phyloP scores from a whole-genome alignment of 1,284 basidiomycete species.

The Tylopilus sp. region DNA sequence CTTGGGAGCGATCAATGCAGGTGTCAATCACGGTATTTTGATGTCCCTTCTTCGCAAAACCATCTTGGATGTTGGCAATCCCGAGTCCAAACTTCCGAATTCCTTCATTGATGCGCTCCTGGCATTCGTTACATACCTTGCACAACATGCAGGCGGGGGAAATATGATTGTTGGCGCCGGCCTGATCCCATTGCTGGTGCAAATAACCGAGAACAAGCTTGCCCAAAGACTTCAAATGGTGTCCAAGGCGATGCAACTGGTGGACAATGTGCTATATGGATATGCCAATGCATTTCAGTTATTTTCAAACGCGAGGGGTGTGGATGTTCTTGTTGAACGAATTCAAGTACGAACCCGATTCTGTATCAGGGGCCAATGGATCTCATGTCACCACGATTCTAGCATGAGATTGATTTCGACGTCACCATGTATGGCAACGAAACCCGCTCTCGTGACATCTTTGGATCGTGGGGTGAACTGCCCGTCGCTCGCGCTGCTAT shows the following conservation, averaged over 20 bases:
- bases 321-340: conserved; percentile 82
- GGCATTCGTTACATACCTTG: conserved; percentile 85
- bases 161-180: conserved; percentile 98
- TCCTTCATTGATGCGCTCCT: conserved; percentile 86
- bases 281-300: conserved; percentile 86
- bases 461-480: conserved; percentile 58
- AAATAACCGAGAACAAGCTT: conserved; percentile 78
- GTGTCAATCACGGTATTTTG: conserved; percentile 93
- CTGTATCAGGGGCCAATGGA: neutral
- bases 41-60: conserved; percentile 86
- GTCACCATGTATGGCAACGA: conserved; percentile 55
- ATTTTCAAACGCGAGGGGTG: conserved; percentile 83
- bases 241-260: conserved; percentile 87
- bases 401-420: conserved; percentile 74
- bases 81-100: conserved; percentile 67
- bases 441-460: conserved; percentile 48
- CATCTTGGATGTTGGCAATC: conserved; percentile 65
- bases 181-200: conserved; percentile 84
- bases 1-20: conserved; percentile 88
- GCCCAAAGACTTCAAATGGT: conserved; percentile 68
- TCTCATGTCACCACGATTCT: conserved; percentile 14
- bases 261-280: conserved; percentile 91
- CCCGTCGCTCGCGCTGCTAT: conserved; percentile 69
- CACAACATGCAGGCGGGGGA: conserved; percentile 80
- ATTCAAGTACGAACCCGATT: conserved; percentile 64